Evolutionary conservation across 495 filamentous ascomycete species (phyloP).

Genomic region (Rostrohypoxylon terebratum): DNA sequence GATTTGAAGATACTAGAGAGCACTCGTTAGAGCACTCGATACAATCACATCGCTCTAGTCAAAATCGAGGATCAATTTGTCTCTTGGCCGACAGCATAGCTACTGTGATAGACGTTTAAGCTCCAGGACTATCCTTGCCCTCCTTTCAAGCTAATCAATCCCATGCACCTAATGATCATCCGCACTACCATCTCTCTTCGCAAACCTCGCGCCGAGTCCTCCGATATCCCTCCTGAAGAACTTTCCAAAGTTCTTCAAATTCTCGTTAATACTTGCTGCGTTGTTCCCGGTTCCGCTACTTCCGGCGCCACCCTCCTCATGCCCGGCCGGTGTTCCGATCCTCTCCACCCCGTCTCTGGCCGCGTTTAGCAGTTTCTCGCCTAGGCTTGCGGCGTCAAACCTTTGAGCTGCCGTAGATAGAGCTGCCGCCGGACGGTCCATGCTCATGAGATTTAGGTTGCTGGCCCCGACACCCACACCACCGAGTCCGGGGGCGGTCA

Average conservation of each 20-base stretch:
- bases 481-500: conserved; percentile 56
- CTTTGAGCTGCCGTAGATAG: conserved; percentile 57
- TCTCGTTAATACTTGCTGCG: conserved; percentile 81
- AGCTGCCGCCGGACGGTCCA: conserved; percentile 24
- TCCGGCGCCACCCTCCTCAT: conserved; percentile 59
- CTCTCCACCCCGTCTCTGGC: conserved; percentile 92
- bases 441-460: conserved; percentile 38
- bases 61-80: no score
- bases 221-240: conserved; percentile 93
- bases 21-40: no score
- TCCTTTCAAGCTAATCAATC: not conserved
- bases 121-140: conserved; percentile 2
- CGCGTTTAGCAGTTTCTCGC: conserved; percentile 79
- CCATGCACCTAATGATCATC: conserved; percentile 27
- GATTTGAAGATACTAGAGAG: no score
- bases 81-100: not conserved
- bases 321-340: conserved; percentile 70
- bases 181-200: conserved; percentile 57
- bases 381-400: conserved; percentile 82
- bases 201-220: conserved; percentile 80
- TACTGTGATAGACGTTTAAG: not conserved
- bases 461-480: conserved; percentile 53
- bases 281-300: conserved; percentile 60
- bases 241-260: conserved; percentile 93
- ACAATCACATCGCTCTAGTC: no score